Evolutionary conservation across 2,329 filamentous ascomycete genomes (phyloP).

Genomic region (Hypomyces rosellus): DNA sequence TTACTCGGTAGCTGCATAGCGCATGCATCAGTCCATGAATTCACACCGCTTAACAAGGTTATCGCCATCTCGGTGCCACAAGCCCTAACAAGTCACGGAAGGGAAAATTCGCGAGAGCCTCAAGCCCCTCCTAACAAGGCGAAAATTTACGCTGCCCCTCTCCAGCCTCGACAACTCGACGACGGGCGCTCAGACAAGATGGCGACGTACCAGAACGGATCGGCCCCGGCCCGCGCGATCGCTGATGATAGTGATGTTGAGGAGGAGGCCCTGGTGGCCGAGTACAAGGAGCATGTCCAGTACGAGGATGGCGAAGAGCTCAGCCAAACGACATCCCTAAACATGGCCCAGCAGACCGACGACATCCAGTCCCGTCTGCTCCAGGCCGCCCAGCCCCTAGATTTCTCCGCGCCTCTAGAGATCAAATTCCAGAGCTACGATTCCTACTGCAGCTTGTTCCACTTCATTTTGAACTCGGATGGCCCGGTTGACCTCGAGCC

Average conservation of each 20-base stretch:
- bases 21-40: constrained; percentile 21
- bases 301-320: constrained; percentile 82
- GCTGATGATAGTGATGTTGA: constrained; percentile 89
- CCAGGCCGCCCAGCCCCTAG: constrained; percentile 87
- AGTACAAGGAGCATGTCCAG: constrained; percentile 94
- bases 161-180: constrained; percentile 22
- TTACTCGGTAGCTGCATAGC: constrained; percentile 21
- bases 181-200: constrained; percentile 35
- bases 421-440: constrained; percentile 99
- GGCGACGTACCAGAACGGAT: constrained; percentile 58
- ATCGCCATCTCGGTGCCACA: constrained; percentile 28
- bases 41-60: constrained; percentile 21
- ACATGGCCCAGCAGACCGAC: constrained; percentile 68
- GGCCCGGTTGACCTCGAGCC: constrained; percentile 97
- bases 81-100: constrained; percentile 34
- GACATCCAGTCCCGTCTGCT: constrained; percentile 90
- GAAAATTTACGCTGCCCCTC: constrained; percentile 33
- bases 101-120: constrained; percentile 24
- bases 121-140: constrained; percentile 22
- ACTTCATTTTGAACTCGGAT: constrained; percentile 98
- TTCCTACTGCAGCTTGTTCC: constrained; percentile 98
- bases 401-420: constrained; percentile 92
- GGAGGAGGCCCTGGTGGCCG: constrained; percentile 90
- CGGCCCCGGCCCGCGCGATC: constrained; percentile 52
- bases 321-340: constrained; percentile 65